Evolutionary conservation across 495 filamentous ascomycete species (phyloP).

Genomic region (Xylaria bambusicola): DNA sequence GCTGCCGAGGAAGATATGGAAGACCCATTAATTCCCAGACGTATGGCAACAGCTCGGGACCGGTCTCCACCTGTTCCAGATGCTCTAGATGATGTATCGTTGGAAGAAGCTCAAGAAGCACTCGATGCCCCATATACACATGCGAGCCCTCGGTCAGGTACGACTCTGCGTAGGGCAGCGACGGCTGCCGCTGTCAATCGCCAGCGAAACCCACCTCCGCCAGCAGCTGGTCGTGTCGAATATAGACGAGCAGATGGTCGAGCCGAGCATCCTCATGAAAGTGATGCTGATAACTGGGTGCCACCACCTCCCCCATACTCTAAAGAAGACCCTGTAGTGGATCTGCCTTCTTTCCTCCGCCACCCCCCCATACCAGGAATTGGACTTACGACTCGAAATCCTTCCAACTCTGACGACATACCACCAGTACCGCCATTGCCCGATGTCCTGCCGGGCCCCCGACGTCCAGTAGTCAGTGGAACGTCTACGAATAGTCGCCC

Average conservation of each 20-base stretch:
- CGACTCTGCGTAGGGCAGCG: slow-evolving; percentile 75
- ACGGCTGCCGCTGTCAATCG: slow-evolving; percentile 74
- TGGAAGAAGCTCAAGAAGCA: slow-evolving; percentile 57
- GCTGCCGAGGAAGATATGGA: slow-evolving; percentile 42
- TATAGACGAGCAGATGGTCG: slow-evolving; percentile 65
- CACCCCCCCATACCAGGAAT: slow-evolving; percentile 31
- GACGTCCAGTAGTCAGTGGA: slow-evolving; percentile 24
- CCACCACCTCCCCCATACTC: slow-evolving; percentile 89
- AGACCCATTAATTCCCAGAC: slow-evolving; percentile 46
- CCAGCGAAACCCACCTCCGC: slow-evolving; percentile 55
- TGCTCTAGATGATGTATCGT: slow-evolving; percentile 28
- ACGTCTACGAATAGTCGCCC: slow-evolving; percentile 24
- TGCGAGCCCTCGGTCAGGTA: slow-evolving; percentile 72
- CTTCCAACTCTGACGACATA: slow-evolving; percentile 23
- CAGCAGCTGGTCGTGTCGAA: slow-evolving; percentile 41
- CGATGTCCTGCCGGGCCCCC: slow-evolving; percentile 30
- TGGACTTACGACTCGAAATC: slow-evolving; percentile 3
- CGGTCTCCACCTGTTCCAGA: slow-evolving; percentile 15
- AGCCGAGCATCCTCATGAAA: slow-evolving; percentile 77
- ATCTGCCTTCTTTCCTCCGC: slow-evolving; percentile 51
- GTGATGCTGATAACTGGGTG: slow-evolving; percentile 90
- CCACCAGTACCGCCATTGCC: slow-evolving; percentile 32
- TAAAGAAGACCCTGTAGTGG: slow-evolving; percentile 63
- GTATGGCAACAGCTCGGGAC: slow-evolving; percentile 33
- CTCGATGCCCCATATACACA: slow-evolving; percentile 76